Percentiles rank a stretch among this genome's conserved stretches.
phyloP scores from a whole-genome alignment of 106 monocot genomes.

The Posidonia australis region DNA sequence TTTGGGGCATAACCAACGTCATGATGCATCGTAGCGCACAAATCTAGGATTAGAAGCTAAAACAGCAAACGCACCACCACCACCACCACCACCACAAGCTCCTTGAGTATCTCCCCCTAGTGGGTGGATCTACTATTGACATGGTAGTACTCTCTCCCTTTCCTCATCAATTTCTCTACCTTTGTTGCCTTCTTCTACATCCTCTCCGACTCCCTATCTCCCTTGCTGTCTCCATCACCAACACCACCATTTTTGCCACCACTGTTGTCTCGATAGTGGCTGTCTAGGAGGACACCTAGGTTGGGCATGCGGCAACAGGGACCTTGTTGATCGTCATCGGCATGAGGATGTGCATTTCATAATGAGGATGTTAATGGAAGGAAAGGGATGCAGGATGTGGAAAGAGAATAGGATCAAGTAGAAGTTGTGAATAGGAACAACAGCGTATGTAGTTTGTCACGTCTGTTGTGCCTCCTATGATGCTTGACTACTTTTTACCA shows the following conservation, averaged over 20 bases:
- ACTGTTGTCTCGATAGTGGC: constrained; percentile 53
- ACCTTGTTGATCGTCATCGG: constrained; percentile 61
- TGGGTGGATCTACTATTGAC: constrained; percentile 61
- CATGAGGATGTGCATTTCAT: constrained; percentile 62
- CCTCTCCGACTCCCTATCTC: constrained; percentile 73
- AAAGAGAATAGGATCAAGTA: no score
- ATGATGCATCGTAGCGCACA: constrained; percentile 75
- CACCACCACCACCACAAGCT: constrained; percentile 1
- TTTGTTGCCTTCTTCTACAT: constrained; percentile 87
- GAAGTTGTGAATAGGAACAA: no score
- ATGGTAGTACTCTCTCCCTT: constrained; percentile 87
- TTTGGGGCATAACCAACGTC: constrained; percentile 92
- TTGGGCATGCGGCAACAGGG: constrained; percentile 28
- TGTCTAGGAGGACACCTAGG: constrained; percentile 53
- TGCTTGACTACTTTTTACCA: no score
- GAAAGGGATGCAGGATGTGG: no score
- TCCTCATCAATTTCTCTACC: constrained; percentile 71
- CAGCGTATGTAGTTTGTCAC: no score
- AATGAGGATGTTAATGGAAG: neutral
- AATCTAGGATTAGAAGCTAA: constrained; percentile 41
- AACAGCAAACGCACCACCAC: neutral
- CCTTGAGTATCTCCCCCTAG: constrained; percentile 7
- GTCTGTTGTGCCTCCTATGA: no score
- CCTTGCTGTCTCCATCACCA: constrained; percentile 88
- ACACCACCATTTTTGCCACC: constrained; percentile 86